A percentile compares a stretch with the other conserved stretches of the same genome.
phyloP scores from a whole-genome alignment of 306 rosid species.

The Dalbergia cochinchinensis region DNA sequence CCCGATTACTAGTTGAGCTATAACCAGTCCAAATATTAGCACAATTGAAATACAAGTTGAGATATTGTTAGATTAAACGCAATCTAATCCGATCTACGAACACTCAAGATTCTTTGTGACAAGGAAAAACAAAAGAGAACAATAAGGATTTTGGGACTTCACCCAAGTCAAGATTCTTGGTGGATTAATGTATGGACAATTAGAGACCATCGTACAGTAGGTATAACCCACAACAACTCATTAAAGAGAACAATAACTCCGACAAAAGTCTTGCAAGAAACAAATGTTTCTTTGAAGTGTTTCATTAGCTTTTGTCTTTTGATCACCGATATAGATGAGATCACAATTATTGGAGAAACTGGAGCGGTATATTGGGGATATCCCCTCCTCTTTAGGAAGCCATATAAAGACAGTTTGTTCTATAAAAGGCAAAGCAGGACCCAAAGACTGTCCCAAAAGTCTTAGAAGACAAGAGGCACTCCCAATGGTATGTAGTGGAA shows the following conservation, averaged over 20 bases:
- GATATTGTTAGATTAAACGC: too few species aligned
- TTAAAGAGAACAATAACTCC: constrained; percentile 45
- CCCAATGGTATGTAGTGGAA: constrained; percentile 26
- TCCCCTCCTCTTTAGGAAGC: constrained; percentile 46
- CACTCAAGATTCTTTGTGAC: too few species aligned
- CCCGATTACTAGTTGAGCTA: too few species aligned
- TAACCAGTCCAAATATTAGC: too few species aligned
- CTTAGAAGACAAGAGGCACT: constrained; percentile 5
- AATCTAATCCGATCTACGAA: too few species aligned
- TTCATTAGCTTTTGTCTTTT: constrained; percentile 40
- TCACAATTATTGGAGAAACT: constrained; percentile 18
- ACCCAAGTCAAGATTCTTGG: too few species aligned
- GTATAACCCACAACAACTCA: constrained; percentile 43
- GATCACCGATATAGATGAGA: constrained; percentile 47
- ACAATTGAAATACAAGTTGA: too few species aligned
- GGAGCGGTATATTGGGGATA: constrained; percentile 57
- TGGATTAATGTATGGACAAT: constrained; percentile 12
- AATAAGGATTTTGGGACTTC: too few species aligned
- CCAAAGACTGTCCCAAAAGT: constrained; percentile 34
- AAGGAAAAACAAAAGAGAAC: too few species aligned
- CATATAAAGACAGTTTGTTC: constrained; percentile 48
- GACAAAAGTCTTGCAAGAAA: constrained; percentile 48
- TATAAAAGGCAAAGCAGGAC: constrained; percentile 42
- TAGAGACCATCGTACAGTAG: constrained; percentile 52
- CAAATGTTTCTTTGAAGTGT: constrained; percentile 8